phyloP scores from a whole-genome alignment of 345 rosid genomes.

The Melaleuca alternifolia region DNA sequence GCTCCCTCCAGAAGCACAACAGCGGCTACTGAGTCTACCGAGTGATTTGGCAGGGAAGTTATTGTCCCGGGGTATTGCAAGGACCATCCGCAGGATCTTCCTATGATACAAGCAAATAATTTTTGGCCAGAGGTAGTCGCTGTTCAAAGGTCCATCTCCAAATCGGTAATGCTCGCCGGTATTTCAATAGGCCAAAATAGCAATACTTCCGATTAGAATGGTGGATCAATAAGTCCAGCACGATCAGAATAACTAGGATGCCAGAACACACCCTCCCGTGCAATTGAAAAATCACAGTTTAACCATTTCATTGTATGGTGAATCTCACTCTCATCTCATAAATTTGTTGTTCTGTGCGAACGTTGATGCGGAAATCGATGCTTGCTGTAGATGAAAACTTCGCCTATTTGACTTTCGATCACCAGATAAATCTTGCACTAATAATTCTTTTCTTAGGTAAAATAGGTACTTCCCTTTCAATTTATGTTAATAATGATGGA shows the following conservation, averaged over 20 bases:
- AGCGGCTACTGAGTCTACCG: slow-evolving; percentile 64
- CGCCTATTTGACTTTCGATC: background rate
- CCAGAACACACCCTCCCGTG: background rate
- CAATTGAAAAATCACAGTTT: background rate
- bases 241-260: background rate
- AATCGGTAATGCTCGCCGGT: background rate
- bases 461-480: background rate
- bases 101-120: slow-evolving; percentile 18
- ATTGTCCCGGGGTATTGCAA: slow-evolving; percentile 63
- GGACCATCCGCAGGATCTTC: slow-evolving; percentile 65
- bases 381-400: background rate
- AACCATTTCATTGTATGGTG: background rate
- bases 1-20: slow-evolving; percentile 81
- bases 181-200: background rate
- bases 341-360: background rate
- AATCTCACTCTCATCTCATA: background rate
- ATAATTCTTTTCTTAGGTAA: background rate
- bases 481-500: background rate
- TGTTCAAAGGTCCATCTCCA: background rate
- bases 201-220: background rate
- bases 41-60: slow-evolving; percentile 62
- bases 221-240: background rate
- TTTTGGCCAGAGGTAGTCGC: background rate
- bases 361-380: background rate
- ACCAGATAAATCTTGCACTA: background rate